Evolutionary conservation across 179 eudicot genomes (phyloP).

Genomic region (Nepenthes alata): DNA sequence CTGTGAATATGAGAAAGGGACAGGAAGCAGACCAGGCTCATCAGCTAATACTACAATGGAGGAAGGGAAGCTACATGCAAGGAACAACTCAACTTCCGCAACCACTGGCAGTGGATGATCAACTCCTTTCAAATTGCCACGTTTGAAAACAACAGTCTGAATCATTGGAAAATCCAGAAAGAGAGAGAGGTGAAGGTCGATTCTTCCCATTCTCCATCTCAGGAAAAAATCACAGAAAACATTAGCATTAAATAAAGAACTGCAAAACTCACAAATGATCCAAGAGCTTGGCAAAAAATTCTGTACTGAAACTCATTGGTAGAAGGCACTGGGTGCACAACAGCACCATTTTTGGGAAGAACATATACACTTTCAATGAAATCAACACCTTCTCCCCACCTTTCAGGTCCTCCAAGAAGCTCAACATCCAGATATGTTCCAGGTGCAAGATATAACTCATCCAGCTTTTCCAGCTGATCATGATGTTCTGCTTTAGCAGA

Average conservation of each 20-base stretch:
- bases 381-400: constrained; percentile 70
- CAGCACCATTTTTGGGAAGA: constrained; percentile 22
- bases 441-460: constrained; percentile 51
- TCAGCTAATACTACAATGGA: constrained; percentile 59
- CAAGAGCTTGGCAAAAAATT: constrained; percentile 47
- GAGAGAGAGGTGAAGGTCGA: not conserved
- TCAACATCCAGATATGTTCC: constrained; percentile 55
- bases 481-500: constrained; percentile 25
- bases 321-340: constrained; percentile 28
- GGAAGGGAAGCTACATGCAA: constrained; percentile 56
- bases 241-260: not conserved
- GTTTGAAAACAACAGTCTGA: constrained; percentile 60
- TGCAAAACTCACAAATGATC: constrained; percentile 43
- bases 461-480: constrained; percentile 31
- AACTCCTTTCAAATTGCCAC: constrained; percentile 77
- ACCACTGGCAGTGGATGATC: constrained; percentile 64
- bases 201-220: not conserved
- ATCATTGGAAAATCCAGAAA: constrained; percentile 3
- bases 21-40: constrained; percentile 45
- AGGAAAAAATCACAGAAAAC: not conserved
- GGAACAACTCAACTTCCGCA: constrained; percentile 45
- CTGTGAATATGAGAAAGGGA: constrained; percentile 4
- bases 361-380: constrained; percentile 42
- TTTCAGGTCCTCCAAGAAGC: constrained; percentile 77
- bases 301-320: constrained; percentile 32